Base-by-base conservation (phyloP, 176 grass and related monocot genomes). In the Eremochloa ophiuroides region DNA sequence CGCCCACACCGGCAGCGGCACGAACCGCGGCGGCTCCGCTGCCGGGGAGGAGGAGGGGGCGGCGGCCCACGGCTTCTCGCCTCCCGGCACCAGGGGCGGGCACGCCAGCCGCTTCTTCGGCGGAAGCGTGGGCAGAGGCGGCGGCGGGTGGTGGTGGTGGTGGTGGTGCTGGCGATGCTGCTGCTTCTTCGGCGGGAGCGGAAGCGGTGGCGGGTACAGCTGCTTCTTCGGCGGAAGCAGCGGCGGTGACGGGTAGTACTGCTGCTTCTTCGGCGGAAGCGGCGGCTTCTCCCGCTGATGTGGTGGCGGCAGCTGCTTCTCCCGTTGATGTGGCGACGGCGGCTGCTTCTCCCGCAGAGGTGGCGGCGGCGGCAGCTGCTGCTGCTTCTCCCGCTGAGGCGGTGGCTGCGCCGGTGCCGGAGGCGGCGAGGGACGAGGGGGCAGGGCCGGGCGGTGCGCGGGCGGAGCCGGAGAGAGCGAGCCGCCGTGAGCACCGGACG, bases 1-100 rank as follows among this genome's bases (percentile, higher is more conserved):
- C 20, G 66, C 42, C 80, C 73, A 66, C 44, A 72, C 80, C 44
- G 80, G 66, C 66, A 16, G 66, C 20, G 86, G 86, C 59, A 82
- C 47, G 30, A 80, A 85, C 18, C 66, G 61, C 35, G 55, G 23
- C 66, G 56, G 27, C 25, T 4, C 25, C n/a, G 15, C 25, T 14
- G 15, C 9, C 26, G 11, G 50, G 8, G 50, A 9, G 1, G 25
- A 13, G 0, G 11, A 38, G 8, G 50, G 6, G 1, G 25, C 9
- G 0, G 26, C 23, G 6, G 25, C 27, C 17, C 17, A 25, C 63
- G 11, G 13, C 38, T 76, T 16, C 72, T 76, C 29, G 53, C 17
- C 31, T 22, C 4, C 9, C 18, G 27, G 10, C 17, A 28, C 30
- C 23, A 5, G 58, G 0, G 47, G 17, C 15, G 39, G 43, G 4